Conservation (phyloP, 1,139 yeast genomes). For the Taphrina communis region DNA sequence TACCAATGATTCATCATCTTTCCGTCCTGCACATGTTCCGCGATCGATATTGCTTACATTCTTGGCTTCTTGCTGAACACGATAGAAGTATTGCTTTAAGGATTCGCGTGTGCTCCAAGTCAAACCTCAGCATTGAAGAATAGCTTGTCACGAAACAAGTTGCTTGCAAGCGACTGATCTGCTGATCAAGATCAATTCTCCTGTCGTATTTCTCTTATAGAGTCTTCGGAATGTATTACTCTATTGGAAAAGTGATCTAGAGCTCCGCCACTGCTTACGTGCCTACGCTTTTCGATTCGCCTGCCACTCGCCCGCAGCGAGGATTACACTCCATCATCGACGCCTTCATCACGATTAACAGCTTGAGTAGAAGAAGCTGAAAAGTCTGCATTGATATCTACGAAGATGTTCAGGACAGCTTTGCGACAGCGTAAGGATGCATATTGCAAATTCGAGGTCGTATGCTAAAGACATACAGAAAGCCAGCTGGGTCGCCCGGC, state of each 20-base stretch:
- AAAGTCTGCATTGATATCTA: too few relatives aligned
- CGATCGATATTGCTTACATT: too few relatives aligned
- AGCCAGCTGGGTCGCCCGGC: constrained; percentile 23
- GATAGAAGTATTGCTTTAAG: too few relatives aligned
- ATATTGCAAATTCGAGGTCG: background rate
- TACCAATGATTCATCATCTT: constrained; percentile 22
- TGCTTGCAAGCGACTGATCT: background rate
- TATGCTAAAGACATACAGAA: background rate
- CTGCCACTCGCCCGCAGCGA: constrained; percentile 1
- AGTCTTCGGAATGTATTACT: background rate
- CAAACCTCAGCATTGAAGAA: too few relatives aligned
- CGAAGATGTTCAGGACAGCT: constrained; percentile 23
- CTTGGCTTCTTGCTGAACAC: too few relatives aligned
- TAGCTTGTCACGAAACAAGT: too few relatives aligned
- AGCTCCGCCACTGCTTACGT: constrained; percentile 30
- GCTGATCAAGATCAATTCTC: background rate
- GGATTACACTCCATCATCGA: background rate
- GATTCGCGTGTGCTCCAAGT: too few relatives aligned
- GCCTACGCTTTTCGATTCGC: constrained; percentile 25
- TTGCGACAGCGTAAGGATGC: constrained; percentile 18
- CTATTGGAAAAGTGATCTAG: background rate
- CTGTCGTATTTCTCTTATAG: background rate
- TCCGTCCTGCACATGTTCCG: background rate
- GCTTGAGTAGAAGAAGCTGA: too few relatives aligned
- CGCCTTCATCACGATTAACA: background rate